A percentile compares a stretch with the other conserved stretches of the same genome.
Conservation (phyloP, 306 rosid genomes). For the Malus asiatica region DNA sequence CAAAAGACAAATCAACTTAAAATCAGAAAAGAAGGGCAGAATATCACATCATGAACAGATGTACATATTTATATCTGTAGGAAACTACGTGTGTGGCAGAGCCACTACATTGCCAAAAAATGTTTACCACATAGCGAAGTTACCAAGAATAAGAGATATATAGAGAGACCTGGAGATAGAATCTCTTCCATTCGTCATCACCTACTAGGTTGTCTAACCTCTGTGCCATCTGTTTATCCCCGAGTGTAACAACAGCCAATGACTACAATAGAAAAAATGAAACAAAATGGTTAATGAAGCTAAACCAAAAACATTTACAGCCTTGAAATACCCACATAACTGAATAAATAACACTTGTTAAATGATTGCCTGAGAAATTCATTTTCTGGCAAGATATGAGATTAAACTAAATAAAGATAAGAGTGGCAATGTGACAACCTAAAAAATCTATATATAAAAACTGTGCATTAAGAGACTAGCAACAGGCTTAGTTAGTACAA, state of each 20-base stretch:
- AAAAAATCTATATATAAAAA: neutral
- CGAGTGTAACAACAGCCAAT: slow-evolving; percentile 85
- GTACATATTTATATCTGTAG: neutral
- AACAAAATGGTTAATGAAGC: neutral
- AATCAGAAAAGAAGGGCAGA: neutral
- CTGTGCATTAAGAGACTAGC: neutral
- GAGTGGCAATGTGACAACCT: neutral
- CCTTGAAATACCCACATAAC: neutral
- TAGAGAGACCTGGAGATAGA: slow-evolving; percentile 74
- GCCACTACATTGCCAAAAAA: slow-evolving; percentile 1
- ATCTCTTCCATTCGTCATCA: slow-evolving; percentile 76
- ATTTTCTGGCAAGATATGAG: neutral
- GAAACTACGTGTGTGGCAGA: neutral
- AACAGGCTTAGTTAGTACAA: neutral
- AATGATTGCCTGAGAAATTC: neutral
- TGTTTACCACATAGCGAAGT: neutral
- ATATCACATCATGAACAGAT: neutral
- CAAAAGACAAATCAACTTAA: neutral
- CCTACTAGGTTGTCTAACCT: slow-evolving; percentile 80
- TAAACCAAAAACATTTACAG: slow-evolving; percentile 10
- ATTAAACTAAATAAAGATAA: neutral
- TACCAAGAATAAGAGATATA: slow-evolving; percentile 11
- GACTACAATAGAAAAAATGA: slow-evolving; percentile 42
- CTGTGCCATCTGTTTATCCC: slow-evolving; percentile 96
- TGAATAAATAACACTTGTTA: neutral